Evolutionary conservation across 148 eudicot species (phyloP), one percentile per base, ranked within the genome.

Genomic region (Talinum fruticosum): DNA sequence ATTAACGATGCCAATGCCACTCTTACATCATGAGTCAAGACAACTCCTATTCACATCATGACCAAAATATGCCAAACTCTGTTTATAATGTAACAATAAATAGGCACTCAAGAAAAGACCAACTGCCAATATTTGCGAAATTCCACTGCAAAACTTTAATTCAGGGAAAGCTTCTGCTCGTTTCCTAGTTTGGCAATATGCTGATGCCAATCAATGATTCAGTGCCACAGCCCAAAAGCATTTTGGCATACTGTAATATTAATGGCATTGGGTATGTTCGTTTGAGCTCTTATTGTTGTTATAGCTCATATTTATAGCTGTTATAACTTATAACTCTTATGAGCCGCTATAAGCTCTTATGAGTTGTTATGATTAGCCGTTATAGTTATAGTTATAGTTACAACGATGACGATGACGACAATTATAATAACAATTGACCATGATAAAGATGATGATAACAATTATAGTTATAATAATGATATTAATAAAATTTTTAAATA

Each of bases 11-110:
- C 61, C 33, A 72, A 45, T 10, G 16, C 29, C 33, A 37, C 29
- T 69, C 29, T n/a, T 30, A 36, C 72, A 69, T 35, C 72, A 69
- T 69, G 14, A 69, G 12, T 13, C 41, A 67, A 67, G 18, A 36
- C 41, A 51, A 18, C 66, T 26, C 34, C 28, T 26, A 62, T 13
- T 29, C 53, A 24, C 73, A 44, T 69, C 49, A 69, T 37, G 33
- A 70, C 12, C 32, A 70, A 70, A 8, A 8, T 14, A 69, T n/a
- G 28, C 13, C 15, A 37, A 23, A n/a, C 28, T 18, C 71, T 34
- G 6, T 5, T 66, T 5, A 35, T 68, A 68, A 35, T 21, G 28
- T 6, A 69, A 3, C 18, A 35, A 10, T 21, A 37, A 8, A 36
- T 23, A 69, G 29, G 49, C 51, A n/a, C 28, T 36, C 47, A 8